phyloP scores from a whole-genome alignment of 768 basidiomycete genomes.

The Saitozyma podzolica region DNA sequence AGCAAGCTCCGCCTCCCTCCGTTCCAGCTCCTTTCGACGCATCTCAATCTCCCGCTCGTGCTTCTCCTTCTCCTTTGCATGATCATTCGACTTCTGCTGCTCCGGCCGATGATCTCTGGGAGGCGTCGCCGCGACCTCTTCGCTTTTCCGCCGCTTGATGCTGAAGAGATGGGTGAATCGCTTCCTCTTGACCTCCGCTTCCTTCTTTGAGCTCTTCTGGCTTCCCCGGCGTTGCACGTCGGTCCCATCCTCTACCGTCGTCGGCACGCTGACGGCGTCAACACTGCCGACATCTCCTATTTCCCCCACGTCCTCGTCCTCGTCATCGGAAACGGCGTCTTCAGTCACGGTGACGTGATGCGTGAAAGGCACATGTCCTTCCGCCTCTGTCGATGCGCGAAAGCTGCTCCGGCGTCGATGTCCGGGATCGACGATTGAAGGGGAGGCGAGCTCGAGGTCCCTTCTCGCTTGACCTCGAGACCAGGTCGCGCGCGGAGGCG shows the following conservation, averaged over 20 bases:
- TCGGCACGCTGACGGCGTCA: background rate
- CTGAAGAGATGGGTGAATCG: conserved; percentile 26
- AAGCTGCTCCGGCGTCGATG: no score
- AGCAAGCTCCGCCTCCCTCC: conserved; percentile 39
- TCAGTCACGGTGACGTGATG: conserved; percentile 30
- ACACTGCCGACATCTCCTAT: background rate
- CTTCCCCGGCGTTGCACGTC: background rate
- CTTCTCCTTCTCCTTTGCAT: conserved; percentile 19
- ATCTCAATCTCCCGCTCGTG: conserved; percentile 22
- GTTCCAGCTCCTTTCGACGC: conserved; percentile 32
- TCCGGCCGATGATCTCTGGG: conserved; percentile 1
- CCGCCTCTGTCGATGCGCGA: no score
- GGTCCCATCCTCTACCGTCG: background rate
- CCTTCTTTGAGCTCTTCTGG: conserved; percentile 7
- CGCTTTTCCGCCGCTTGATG: conserved; percentile 10
- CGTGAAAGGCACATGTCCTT: conserved; percentile 46
- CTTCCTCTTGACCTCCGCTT: conserved; percentile 13
- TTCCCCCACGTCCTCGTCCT: conserved; percentile 10
- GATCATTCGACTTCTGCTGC: conserved; percentile 14
- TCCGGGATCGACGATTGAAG: no score
- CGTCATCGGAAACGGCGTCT: conserved; percentile 16
- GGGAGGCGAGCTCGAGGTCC: no score
- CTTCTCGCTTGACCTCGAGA: no score
- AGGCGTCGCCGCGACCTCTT: background rate
- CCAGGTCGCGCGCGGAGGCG: no score